Percentiles rank a stretch among this genome's conserved stretches.
Conservation (phyloP, 176 grass and related monocot species). For the Guadua angustifolia region DNA sequence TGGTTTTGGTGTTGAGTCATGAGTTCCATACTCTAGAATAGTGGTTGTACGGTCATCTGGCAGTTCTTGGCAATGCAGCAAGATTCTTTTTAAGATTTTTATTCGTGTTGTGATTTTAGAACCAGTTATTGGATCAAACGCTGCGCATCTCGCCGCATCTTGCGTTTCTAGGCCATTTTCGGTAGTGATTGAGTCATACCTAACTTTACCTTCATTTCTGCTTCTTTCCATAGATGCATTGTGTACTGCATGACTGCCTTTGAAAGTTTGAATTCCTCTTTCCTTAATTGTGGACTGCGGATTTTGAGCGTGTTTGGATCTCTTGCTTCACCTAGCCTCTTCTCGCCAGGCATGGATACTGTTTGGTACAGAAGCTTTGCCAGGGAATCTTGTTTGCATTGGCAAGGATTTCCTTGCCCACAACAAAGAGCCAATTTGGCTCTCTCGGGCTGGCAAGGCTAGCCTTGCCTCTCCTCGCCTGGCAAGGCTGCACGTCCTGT, state of each 20-base stretch:
- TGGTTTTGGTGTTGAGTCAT: not conserved
- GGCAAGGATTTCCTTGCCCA: too few species aligned
- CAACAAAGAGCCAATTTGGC: too few species aligned
- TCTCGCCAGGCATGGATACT: too few species aligned
- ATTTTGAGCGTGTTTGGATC: not conserved
- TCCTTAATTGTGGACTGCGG: slow-evolving; percentile 15
- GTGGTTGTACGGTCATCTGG: not conserved
- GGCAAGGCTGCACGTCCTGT: not conserved
- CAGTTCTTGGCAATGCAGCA: not conserved
- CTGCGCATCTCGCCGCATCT: not conserved
- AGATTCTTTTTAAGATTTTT: not conserved
- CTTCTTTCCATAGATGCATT: slow-evolving; percentile 38
- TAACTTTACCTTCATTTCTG: slow-evolving; percentile 18
- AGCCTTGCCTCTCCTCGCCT: too few species aligned
- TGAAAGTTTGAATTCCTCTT: slow-evolving; percentile 15
- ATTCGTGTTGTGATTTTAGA: not conserved
- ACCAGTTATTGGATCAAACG: not conserved
- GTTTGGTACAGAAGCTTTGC: too few species aligned
- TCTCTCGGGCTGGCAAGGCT: too few species aligned
- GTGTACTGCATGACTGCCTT: slow-evolving; percentile 8
- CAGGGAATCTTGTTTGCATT: too few species aligned
- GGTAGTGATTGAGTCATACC: slow-evolving; percentile 15
- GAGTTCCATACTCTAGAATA: not conserved
- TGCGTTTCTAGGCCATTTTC: slow-evolving; percentile 9
- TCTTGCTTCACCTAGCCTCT: too few species aligned